These are phyloP conservation scores for Glomus cerebriforme DNA, from an alignment of 192 early-diverging fungal species.

Conservation along the genomic window DNA sequence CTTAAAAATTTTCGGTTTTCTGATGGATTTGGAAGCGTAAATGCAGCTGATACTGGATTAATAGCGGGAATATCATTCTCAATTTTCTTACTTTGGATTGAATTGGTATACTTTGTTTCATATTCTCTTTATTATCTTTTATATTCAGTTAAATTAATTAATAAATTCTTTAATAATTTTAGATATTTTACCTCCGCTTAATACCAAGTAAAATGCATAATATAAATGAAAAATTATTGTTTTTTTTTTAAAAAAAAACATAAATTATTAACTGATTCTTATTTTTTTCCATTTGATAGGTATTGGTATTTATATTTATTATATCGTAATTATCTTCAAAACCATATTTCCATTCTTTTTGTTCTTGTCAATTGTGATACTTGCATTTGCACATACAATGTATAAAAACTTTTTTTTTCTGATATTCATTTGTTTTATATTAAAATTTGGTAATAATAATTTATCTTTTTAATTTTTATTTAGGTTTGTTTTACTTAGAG, in stretches of 20 bases:
- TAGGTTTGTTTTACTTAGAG: background rate
- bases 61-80: too few relatives aligned
- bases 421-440: background rate
- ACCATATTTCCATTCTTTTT: background rate
- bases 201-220: background rate
- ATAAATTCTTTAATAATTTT: too few relatives aligned
- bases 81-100: too few relatives aligned
- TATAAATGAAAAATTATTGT: too few relatives aligned
- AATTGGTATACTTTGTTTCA: background rate
- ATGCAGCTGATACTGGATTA: too few relatives aligned
- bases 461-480: background rate
- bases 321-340: background rate
- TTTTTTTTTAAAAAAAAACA: too few relatives aligned
- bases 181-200: background rate
- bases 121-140: too few relatives aligned
- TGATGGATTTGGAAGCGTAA: too few relatives aligned
- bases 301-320: background rate
- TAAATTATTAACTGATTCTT: too few relatives aligned
- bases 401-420: background rate
- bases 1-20: too few relatives aligned
- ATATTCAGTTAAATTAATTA: too few relatives aligned
- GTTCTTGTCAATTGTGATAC: background rate
- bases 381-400: background rate
- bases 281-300: background rate
- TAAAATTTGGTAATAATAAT: background rate